These are phyloP conservation scores for Paxillus involutus DNA, from an alignment of 768 basidiomycete genomes.

Conservation along the genomic window DNA sequence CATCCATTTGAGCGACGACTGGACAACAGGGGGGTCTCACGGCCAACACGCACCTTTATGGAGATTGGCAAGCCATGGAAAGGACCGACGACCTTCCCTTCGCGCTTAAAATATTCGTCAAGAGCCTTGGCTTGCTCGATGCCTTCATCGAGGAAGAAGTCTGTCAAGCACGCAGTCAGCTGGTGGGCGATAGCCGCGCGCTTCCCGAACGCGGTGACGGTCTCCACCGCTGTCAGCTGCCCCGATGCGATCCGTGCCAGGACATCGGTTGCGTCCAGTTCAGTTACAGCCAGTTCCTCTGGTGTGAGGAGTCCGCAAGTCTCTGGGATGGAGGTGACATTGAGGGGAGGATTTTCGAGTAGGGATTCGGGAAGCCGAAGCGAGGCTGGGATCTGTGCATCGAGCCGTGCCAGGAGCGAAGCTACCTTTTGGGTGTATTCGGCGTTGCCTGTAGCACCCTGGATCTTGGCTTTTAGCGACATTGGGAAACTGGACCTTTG, in stretches of 20 bases:
- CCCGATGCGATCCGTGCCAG: conserved; percentile 27
- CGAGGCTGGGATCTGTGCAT: conserved; percentile 23
- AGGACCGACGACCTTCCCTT: conserved; percentile 42
- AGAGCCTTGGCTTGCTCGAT: conserved; percentile 40
- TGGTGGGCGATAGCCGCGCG: conserved; percentile 56
- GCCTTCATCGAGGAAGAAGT: conserved; percentile 46
- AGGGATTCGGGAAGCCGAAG: conserved; percentile 15
- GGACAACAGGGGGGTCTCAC: neutral
- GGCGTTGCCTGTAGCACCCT: conserved; percentile 21
- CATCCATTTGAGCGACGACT: neutral
- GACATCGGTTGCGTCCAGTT: conserved; percentile 37
- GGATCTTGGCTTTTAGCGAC: conserved; percentile 21
- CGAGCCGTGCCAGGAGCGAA: conserved; percentile 18
- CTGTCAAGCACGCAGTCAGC: conserved; percentile 38
- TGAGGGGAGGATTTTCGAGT: conserved; percentile 24
- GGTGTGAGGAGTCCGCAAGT: conserved; percentile 31
- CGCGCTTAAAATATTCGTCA: conserved; percentile 37
- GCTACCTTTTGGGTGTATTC: conserved; percentile 17
- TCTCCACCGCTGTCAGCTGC: conserved; percentile 37
- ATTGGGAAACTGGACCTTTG: conserved; percentile 1
- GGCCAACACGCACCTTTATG: conserved; percentile 33
- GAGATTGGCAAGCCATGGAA: conserved; percentile 42
- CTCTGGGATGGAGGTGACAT: conserved; percentile 33
- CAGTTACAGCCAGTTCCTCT: conserved; percentile 35
- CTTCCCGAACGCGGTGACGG: conserved; percentile 44